Conservation (phyloP, 768 basidiomycete species). For the Agrocybe praecox region DNA sequence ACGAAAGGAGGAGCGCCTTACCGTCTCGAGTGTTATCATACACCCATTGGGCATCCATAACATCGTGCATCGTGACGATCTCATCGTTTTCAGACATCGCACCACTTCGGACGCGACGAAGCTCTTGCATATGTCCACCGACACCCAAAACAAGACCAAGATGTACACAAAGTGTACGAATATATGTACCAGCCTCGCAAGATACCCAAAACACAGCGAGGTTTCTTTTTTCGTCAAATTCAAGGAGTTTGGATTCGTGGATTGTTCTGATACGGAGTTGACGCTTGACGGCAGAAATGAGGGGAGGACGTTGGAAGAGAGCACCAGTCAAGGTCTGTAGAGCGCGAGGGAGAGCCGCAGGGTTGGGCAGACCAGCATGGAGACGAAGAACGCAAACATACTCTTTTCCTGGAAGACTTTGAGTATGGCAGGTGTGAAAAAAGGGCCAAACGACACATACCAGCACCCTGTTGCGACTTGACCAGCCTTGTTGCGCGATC, state of each 20-base stretch:
- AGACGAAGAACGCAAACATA: conserved; percentile 96
- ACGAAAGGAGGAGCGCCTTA: conserved; percentile 32
- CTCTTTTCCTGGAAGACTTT: conserved; percentile 74
- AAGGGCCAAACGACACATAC: conserved; percentile 38
- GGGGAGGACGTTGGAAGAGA: conserved; percentile 96
- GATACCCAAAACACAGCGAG: conserved; percentile 98
- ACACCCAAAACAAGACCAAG: conserved; percentile 93
- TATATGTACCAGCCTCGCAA: conserved; percentile 97
- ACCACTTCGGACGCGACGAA: conserved; percentile 91
- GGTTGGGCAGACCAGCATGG: conserved; percentile 80
- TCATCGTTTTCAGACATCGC: conserved; percentile 98
- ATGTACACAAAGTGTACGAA: conserved; percentile 97
- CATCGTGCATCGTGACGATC: conserved; percentile 99
- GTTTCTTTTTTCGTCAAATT: conserved; percentile 97
- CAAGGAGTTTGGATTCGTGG: conserved; percentile 92
- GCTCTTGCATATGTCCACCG: conserved; percentile 99
- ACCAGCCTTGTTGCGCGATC: conserved; percentile 97
- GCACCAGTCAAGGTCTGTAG: conserved; percentile 97
- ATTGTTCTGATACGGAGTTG: conserved; percentile 97
- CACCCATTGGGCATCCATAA: conserved; percentile 97
- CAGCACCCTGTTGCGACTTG: conserved; percentile 98
- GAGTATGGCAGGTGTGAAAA: background rate
- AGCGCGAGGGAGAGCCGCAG: conserved; percentile 87
- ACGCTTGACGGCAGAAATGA: conserved; percentile 98
- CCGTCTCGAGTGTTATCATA: conserved; percentile 98